phyloP scores from a whole-genome alignment of 2,329 filamentous ascomycete species.

The Nothopassalora personata region DNA sequence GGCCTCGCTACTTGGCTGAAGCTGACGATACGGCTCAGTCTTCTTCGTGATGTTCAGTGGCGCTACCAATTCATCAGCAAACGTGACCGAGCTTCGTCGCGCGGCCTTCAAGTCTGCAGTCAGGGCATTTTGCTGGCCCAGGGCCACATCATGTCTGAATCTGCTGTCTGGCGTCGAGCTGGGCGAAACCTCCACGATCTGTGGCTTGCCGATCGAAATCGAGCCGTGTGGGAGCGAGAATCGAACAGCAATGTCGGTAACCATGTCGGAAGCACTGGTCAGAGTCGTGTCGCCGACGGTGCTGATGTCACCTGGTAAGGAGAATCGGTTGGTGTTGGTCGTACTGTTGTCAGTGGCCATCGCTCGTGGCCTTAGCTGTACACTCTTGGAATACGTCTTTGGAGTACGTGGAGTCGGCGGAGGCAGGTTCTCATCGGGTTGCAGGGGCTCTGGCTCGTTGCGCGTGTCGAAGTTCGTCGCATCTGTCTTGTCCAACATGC shows the following conservation, averaged over 20 bases:
- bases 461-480: constrained; percentile 4
- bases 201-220: constrained; percentile 33
- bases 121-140: constrained; percentile 17
- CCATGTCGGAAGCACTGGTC: constrained; percentile 30
- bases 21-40: constrained; percentile 18
- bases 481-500: constrained; percentile 8
- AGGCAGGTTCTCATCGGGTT: constrained; percentile 19
- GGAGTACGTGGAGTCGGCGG: constrained; percentile 29
- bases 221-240: constrained; percentile 34
- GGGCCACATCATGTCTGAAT: constrained; percentile 12
- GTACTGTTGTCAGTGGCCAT: constrained; percentile 21
- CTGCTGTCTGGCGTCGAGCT: constrained; percentile 27
- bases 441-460: neutral
- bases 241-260: constrained; percentile 35
- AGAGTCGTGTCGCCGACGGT: constrained; percentile 28
- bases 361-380: constrained; percentile 26
- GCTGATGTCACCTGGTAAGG: constrained; percentile 30
- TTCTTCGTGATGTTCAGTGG: constrained; percentile 33
- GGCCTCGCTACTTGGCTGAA: constrained; percentile 13
- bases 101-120: constrained; percentile 14
- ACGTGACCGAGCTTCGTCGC: constrained; percentile 27
- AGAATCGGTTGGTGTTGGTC: constrained; percentile 26
- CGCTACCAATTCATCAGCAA: constrained; percentile 31
- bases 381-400: constrained; percentile 31
- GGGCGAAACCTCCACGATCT: constrained; percentile 30